Percentiles rank a stretch among this genome's conserved stretches.
phyloP scores from a whole-genome alignment of 2,329 filamentous ascomycete genomes.

The Allantophomopsis lycopodina region DNA sequence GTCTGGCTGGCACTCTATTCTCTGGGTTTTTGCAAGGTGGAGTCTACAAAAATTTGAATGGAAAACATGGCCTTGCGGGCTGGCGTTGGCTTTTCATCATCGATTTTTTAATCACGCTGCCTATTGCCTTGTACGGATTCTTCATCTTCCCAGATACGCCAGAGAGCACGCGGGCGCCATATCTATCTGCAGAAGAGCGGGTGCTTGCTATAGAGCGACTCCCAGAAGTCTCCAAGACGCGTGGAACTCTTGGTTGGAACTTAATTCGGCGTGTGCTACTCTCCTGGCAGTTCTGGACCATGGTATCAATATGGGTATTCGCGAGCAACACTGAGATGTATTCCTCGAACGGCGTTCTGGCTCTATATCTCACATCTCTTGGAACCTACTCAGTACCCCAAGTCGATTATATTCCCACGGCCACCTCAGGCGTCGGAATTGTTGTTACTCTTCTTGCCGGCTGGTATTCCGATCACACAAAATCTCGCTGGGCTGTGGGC shows the following conservation, averaged over 20 bases:
- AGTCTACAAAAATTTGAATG: constrained; percentile 16
- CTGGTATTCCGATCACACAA: constrained; percentile 49
- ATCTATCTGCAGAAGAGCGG: constrained; percentile 24
- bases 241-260: constrained; percentile 27
- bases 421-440: constrained; percentile 34
- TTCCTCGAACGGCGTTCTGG: constrained; percentile 37
- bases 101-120: constrained; percentile 40
- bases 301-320: constrained; percentile 53
- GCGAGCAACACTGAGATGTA: constrained; percentile 62
- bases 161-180: constrained; percentile 24
- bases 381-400: constrained; percentile 31
- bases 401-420: constrained; percentile 38
- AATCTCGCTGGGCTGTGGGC: constrained; percentile 49
- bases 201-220: constrained; percentile 28
- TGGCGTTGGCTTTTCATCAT: constrained; percentile 42
- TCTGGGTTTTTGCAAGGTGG: constrained; percentile 44
- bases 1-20: constrained; percentile 46
- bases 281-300: constrained; percentile 54
- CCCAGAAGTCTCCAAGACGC: constrained; percentile 25
- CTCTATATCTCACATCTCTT: constrained; percentile 33
- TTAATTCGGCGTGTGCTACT: constrained; percentile 41
- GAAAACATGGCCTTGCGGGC: constrained; percentile 26
- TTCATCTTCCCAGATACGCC: constrained; percentile 30
- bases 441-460: constrained; percentile 52
- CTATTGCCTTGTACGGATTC: constrained; percentile 39